Conservation (phyloP, 2,329 filamentous ascomycete genomes). For the Colletotrichum plurivorum region DNA sequence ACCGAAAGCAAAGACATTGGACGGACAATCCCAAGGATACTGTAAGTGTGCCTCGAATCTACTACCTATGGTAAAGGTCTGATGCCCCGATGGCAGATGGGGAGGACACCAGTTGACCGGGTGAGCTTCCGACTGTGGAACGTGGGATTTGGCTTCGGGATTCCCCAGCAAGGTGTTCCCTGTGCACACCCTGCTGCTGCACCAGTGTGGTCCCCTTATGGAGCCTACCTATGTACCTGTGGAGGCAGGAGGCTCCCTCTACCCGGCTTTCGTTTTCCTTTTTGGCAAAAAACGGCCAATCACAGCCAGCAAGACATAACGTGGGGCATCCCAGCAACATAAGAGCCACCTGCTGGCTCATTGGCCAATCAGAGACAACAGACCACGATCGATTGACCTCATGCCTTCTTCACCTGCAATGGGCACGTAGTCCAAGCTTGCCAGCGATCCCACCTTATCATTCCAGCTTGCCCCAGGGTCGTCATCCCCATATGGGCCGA, state of each 20-base stretch:
- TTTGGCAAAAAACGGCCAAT: slow-evolving; percentile 26
- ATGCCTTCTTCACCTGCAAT: slow-evolving; percentile 9
- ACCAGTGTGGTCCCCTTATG: too few species aligned
- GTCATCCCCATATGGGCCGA: slow-evolving; percentile 10
- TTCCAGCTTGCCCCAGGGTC: slow-evolving; percentile 3
- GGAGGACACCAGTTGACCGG: too few species aligned
- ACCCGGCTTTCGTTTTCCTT: slow-evolving; percentile 34
- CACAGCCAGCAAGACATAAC: neutral
- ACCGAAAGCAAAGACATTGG: too few species aligned
- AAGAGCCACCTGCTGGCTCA: neutral
- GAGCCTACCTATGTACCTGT: too few species aligned
- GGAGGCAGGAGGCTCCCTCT: neutral
- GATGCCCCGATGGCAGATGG: too few species aligned
- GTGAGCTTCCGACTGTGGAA: neutral
- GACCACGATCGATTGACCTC: slow-evolving; percentile 25
- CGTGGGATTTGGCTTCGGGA: slow-evolving; percentile 18
- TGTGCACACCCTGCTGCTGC: slow-evolving; percentile 3
- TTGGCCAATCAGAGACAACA: slow-evolving; percentile 21
- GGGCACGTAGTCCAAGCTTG: slow-evolving; percentile 12
- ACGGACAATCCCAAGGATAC: too few species aligned
- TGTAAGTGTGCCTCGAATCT: too few species aligned
- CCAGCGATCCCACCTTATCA: neutral
- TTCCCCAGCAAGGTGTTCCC: slow-evolving; percentile 2
- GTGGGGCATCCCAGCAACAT: slow-evolving; percentile 1
- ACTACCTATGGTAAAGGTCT: too few species aligned